phyloP scores from a whole-genome alignment of 2,329 filamentous ascomycete genomes.

The Ophiocordyceps camponoti-floridani region DNA sequence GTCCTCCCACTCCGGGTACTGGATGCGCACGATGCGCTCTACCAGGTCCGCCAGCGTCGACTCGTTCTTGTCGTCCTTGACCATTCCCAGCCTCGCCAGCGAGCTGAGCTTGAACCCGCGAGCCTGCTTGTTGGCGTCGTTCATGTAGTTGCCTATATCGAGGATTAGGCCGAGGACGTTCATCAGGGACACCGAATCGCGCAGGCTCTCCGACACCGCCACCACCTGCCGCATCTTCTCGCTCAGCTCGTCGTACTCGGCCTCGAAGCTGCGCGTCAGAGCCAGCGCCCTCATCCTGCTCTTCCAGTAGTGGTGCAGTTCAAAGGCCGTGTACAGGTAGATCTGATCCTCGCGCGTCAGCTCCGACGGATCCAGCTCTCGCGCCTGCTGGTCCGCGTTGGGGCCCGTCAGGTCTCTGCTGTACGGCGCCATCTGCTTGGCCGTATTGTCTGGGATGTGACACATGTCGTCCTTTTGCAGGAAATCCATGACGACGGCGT shows the following conservation, averaged over 20 bases:
- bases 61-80: conserved; percentile 98
- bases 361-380: conserved; percentile 75
- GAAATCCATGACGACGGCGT: conserved; percentile 90
- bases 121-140: conserved; percentile 96
- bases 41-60: conserved; percentile 90
- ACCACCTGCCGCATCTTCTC: conserved; percentile 76
- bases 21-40: conserved; percentile 87
- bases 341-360: conserved; percentile 92
- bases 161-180: conserved; percentile 91
- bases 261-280: conserved; percentile 67
- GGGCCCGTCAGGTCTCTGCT: conserved; percentile 92
- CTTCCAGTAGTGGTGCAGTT: conserved; percentile 97
- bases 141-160: conserved; percentile 99
- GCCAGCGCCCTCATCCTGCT: conserved; percentile 82
- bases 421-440: conserved; percentile 86
- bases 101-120: conserved; percentile 96
- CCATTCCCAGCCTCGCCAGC: conserved; percentile 81
- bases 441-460: conserved; percentile 76
- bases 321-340: conserved; percentile 81
- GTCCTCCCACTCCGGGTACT: conserved; percentile 88
- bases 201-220: conserved; percentile 68
- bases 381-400: conserved; percentile 55
- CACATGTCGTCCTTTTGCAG: conserved; percentile 83
- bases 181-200: conserved; percentile 85
- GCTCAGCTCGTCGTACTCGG: conserved; percentile 83